These are phyloP conservation scores for Trichoderma sp. DNA, from an alignment of 2,329 filamentous ascomycete species.

Conservation along the genomic window DNA sequence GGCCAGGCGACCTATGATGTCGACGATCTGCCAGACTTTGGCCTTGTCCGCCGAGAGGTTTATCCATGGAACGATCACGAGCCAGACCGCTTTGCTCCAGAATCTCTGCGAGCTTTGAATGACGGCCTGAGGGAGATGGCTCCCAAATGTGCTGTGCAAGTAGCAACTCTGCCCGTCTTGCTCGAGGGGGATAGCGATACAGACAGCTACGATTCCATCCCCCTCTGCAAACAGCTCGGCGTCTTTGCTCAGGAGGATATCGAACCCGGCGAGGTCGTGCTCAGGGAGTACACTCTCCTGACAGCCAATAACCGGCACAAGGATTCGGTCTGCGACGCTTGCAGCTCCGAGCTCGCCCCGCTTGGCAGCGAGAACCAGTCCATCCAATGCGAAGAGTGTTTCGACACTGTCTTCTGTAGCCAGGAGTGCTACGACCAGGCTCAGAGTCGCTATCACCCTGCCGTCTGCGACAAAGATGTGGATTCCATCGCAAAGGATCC, in stretches of 20 bases:
- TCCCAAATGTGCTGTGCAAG: conserved; percentile 78
- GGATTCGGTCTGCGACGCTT: conserved; percentile 87
- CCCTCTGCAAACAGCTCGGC: conserved; percentile 76
- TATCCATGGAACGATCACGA: conserved; percentile 71
- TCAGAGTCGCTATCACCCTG: conserved; percentile 62
- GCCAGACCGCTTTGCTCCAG: conserved; percentile 69
- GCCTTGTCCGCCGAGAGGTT: conserved; percentile 69
- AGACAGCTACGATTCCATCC: conserved; percentile 52
- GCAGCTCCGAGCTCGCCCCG: conserved; percentile 71
- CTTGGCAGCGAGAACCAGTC: conserved; percentile 51
- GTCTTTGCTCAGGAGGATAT: conserved; percentile 88
- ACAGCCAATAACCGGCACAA: conserved; percentile 88
- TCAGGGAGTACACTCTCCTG: conserved; percentile 81
- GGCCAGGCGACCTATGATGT: conserved; percentile 52
- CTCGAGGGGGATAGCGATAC: conserved; percentile 57
- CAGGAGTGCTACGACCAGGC: conserved; percentile 61
- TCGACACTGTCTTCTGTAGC: conserved; percentile 68
- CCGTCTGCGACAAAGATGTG: conserved; percentile 67
- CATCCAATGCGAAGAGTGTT: conserved; percentile 62
- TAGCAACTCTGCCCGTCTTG: conserved; percentile 74
- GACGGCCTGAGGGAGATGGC: conserved; percentile 67
- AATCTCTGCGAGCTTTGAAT: conserved; percentile 74
- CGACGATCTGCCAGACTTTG: conserved; percentile 66
- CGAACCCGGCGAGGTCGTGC: conserved; percentile 70
- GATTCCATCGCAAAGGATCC: conserved; percentile 67